phyloP scores from a whole-genome alignment of 2,329 filamentous ascomycete genomes.

The Aspergillus phoenicis region DNA sequence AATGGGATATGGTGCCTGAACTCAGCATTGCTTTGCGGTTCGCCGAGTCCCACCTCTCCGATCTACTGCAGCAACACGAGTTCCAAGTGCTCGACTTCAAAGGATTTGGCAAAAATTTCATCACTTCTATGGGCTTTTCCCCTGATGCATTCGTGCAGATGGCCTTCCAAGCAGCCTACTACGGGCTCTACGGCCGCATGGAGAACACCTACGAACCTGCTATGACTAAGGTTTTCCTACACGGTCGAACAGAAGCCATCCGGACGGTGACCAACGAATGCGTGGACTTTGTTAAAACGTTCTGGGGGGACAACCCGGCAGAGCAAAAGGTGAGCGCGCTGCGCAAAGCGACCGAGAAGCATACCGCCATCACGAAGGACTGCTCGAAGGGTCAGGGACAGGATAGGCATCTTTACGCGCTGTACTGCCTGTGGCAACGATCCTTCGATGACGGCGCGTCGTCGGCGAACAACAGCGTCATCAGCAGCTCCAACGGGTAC shows the following conservation, averaged over 20 bases:
- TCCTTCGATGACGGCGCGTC: slow-evolving; percentile 72
- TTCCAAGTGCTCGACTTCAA: slow-evolving; percentile 88
- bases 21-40: slow-evolving; percentile 89
- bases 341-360: slow-evolving; percentile 78
- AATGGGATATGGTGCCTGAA: slow-evolving; percentile 96
- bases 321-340: slow-evolving; percentile 84
- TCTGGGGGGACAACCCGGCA: slow-evolving; percentile 88
- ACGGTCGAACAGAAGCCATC: slow-evolving; percentile 93
- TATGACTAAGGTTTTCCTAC: slow-evolving; percentile 94
- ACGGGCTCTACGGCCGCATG: slow-evolving; percentile 88
- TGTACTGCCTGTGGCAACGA: slow-evolving; percentile 94
- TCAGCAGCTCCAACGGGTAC: slow-evolving; percentile 62
- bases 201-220: slow-evolving; percentile 97
- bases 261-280: slow-evolving; percentile 81
- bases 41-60: slow-evolving; percentile 89
- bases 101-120: slow-evolving; percentile 94
- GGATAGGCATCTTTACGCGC: slow-evolving; percentile 88
- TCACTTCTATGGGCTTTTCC: slow-evolving; percentile 94
- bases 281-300: slow-evolving; percentile 85
- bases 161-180: slow-evolving; percentile 98
- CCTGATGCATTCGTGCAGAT: slow-evolving; percentile 98
- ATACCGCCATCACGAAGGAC: slow-evolving; percentile 76
- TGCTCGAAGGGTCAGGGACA: slow-evolving; percentile 89
- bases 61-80: slow-evolving; percentile 95
- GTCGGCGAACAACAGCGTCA: slow-evolving; percentile 53